Conservation (phyloP, 108 stramenopile species). For the Nannochloropsis gaditana region DNA sequence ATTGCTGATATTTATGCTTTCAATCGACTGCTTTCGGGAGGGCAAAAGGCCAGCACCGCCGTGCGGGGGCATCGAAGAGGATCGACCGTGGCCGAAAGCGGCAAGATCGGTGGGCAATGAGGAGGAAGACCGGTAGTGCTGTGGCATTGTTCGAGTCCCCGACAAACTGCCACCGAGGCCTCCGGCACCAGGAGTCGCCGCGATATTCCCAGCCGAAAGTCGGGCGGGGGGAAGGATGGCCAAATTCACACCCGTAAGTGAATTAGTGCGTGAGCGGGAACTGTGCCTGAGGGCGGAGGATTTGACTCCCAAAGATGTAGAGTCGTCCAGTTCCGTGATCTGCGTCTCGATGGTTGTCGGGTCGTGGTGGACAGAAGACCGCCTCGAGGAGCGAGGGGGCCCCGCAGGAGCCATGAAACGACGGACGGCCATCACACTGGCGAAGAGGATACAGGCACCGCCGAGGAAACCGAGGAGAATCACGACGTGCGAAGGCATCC, state of each 20-base stretch:
- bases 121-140: constrained; percentile 6
- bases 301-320: constrained; percentile 7
- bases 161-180: neutral
- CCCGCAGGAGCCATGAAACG: neutral
- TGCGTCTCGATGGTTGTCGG: constrained; percentile 13
- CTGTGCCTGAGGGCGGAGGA: neutral
- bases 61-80: neutral
- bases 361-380: constrained; percentile 19
- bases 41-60: neutral
- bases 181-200: neutral
- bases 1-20: neutral
- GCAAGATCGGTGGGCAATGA: neutral
- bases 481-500: neutral
- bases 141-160: neutral
- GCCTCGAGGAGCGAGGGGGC: neutral
- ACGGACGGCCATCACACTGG: neutral
- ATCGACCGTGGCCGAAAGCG: neutral
- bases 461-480: neutral
- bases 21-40: constrained; percentile 13
- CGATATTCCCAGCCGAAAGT: neutral
- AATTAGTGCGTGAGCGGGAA: neutral
- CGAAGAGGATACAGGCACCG: neutral
- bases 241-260: neutral
- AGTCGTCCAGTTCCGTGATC: constrained; percentile 16
- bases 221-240: neutral